Percentiles rank a stretch among this genome's conserved stretches.
Conservation (phyloP, 2,329 filamentous ascomycete genomes). For the Oidium heveae region DNA sequence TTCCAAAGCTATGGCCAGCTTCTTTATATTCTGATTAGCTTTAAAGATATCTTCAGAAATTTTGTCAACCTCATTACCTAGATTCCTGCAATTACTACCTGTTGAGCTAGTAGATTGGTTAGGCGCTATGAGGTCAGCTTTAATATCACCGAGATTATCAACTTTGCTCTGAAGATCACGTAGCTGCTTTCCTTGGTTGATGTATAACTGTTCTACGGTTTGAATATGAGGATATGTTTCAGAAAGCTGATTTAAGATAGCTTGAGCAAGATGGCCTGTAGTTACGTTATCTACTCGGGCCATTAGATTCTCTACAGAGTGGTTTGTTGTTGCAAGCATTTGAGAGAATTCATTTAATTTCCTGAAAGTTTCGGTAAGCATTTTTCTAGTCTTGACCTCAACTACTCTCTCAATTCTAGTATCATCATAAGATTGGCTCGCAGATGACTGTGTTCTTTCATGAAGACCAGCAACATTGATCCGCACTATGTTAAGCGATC, state of each 20-base stretch:
- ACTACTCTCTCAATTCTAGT: not conserved
- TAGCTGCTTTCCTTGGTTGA: not conserved
- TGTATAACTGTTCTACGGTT: not conserved
- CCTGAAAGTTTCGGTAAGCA: not conserved
- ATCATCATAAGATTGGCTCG: not conserved
- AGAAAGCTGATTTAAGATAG: not conserved
- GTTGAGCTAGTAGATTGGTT: not conserved
- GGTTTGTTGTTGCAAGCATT: not conserved
- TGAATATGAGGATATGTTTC: conserved; percentile 1
- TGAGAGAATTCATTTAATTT: not conserved
- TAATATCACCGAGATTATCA: not conserved
- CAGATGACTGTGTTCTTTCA: not conserved
- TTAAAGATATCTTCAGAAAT: not conserved
- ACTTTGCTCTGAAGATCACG: not conserved
- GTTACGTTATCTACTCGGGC: not conserved
- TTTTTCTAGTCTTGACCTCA: not conserved
- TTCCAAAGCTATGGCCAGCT: not conserved
- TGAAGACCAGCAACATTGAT: not conserved
- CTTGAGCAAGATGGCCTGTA: conserved; percentile 1
- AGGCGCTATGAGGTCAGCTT: not conserved
- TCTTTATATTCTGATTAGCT: not conserved
- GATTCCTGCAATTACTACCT: not conserved
- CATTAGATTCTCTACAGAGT: not conserved
- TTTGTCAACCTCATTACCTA: not conserved
- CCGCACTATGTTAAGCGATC: not conserved